Base-by-base conservation (phyloP, 768 basidiomycete genomes). In the Auricularia sp. region DNA sequence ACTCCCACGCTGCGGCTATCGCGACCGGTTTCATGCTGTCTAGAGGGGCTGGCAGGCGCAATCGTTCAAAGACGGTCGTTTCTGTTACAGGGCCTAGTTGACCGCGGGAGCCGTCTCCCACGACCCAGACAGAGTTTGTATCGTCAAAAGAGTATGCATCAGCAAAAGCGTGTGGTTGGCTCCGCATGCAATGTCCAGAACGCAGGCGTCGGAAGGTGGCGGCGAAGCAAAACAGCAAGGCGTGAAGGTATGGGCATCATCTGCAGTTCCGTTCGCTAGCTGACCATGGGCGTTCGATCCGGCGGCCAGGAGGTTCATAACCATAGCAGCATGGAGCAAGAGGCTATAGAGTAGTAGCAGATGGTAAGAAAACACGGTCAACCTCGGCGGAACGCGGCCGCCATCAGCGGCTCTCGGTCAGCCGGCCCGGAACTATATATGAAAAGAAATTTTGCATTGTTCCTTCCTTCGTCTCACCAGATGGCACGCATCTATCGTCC, bases 151-250 rank as follows among this genome's bases (percentile, higher is more conserved):
- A 64, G 78, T 76, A n/a, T 74, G 70, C 14, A 90, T 72, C 12
- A 96, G 79, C 6, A 85, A 71, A 0, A 96, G 72, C 0, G 93
- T 87, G 70, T 96, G 93, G 67, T 91, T 92, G 2, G 90, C 87
- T 1, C 93, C 89, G 59, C 81, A 82, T 1, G 82, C 83, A 67
- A 96, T 72, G 23, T 84, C 73, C 7, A 81, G 14, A 29, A 93
- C 68, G 1, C 33, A 21, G 21, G 60, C 62, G 10, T 36, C 67
- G 18, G 42, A n/a, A 23, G 14, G 36, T 12, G 51, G 21, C 4
- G 39, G 65, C 36, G 16, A 21, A 47, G 56, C 43, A 42, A 82
- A 82, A 18, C 63, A 62, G 64, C 78, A 80, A 0, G 74, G 73
- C 21, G 67, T 70, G 68, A 83, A 81, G 6, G 65, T 64, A 67